Evolutionary conservation across 2,329 filamentous ascomycete genomes (phyloP), one percentile per base, ranked within the genome.

Genomic region (Alternaria metachromatica): DNA sequence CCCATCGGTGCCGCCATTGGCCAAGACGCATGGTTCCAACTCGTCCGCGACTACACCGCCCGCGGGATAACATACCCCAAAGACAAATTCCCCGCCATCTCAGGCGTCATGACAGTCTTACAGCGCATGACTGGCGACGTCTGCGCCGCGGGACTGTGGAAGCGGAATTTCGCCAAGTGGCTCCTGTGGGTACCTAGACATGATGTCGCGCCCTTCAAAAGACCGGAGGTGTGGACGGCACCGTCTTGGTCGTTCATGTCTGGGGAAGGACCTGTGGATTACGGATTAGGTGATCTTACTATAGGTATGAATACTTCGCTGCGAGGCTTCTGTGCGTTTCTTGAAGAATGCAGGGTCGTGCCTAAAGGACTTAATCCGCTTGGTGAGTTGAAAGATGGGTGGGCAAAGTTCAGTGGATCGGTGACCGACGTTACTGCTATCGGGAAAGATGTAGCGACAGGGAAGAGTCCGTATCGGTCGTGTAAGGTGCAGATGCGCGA

Each of bases 201-300:
- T 20, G 61, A 63, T 26, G 4, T 54, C 8, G 45, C 44, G 30
- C 55, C 57, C 4, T 53, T 53, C 4, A n/a, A 26, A n/a, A 21
- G 48, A 8, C 12, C 50, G 3, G 49, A 15, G 0, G 1, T 30
- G 1, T 66, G 44, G 46, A 41, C 44, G 3, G 64, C 64, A 2
- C 64, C 64, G 8, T 66, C 64, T 6, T 66, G 64, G 64, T 66
- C 64, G 2, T 66, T 58, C 21, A 58, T 58, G 7, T 41, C 64
- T 3, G 15, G 63, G 3, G 54, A 62, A 6, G 61, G 60, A 0
- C 48, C 50, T 5, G 46, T 58, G 11, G 20, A 55, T 4, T 61
- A 66, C 10, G n/a, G 6, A 1, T n/a, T 53, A 20, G 49, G 49
- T 20, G 21, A 53, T 26, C 21, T 43, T 15, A 23, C 4, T 12